Evolutionary conservation across 106 monocot genomes (phyloP), one percentile per base, ranked within the genome.

Genomic region (Apostasia ramifera): DNA sequence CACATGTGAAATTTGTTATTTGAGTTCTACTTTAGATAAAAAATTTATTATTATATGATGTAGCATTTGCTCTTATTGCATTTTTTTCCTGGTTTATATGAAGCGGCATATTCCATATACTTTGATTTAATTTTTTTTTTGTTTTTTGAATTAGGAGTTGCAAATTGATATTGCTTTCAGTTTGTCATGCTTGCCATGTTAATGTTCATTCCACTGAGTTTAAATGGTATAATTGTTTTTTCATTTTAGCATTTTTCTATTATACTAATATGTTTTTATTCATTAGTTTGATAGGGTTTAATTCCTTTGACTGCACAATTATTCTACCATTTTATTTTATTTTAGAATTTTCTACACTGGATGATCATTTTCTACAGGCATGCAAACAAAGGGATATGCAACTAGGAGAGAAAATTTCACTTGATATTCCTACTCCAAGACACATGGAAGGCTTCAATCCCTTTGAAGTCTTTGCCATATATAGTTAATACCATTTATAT

Each of bases 101-200:
- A n/a, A n/a, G n/a, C n/a, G n/a, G n/a, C n/a, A n/a, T n/a, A n/a
- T n/a, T n/a, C n/a, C n/a, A n/a, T n/a, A n/a, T n/a, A n/a, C n/a
- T n/a, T n/a, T n/a, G n/a, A n/a, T n/a, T n/a, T n/a, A n/a, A n/a
- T n/a, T n/a, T n/a, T n/a, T n/a, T n/a, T n/a, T n/a, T n/a, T n/a
- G n/a, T n/a, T n/a, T n/a, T n/a, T n/a, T n/a, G n/a, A 47, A 47
- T 47, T 48, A 68, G 67, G 74, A 78, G 66, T 55, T 67, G 47
- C 5, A 10, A n/a, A 3, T 43, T 39, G 67, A 50, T 14, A 63
- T 88, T 95, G 94, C 73, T 84, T 52, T 74, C 82, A 38, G 72
- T 79, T 61, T 95, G 95, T 59, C 95, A 91, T 58, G 70, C 92
- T 55, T 95, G 95, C 72, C 61, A 84, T 39, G 38, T 72, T 6